Conservation (phyloP, 2,329 filamentous ascomycete species). For the Tolypocladium album region DNA sequence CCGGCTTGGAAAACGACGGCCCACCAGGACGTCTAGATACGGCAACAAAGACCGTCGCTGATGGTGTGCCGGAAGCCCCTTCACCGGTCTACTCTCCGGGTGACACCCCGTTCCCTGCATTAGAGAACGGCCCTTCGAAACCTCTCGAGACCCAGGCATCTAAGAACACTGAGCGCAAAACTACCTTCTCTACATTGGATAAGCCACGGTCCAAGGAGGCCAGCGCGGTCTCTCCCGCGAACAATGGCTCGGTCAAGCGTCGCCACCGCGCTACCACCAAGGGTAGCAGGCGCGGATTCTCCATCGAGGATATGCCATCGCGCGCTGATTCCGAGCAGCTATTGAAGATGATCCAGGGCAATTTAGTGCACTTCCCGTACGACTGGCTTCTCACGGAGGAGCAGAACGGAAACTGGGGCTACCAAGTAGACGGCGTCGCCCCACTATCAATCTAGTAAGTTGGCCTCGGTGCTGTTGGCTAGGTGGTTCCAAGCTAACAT, state of each 20-base stretch:
- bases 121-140: conserved; percentile 27
- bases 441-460: conserved; percentile 95
- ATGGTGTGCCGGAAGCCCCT: neutral
- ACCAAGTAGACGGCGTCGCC: conserved; percentile 90
- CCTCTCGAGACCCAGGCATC: conserved; percentile 24
- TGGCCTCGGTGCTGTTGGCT: neutral
- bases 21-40: neutral
- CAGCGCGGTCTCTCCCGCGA: conserved; percentile 22
- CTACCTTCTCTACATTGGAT: conserved; percentile 45
- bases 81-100: conserved; percentile 18
- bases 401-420: conserved; percentile 89
- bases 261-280: conserved; percentile 61
- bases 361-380: conserved; percentile 86
- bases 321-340: conserved; percentile 72
- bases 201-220: conserved; percentile 30
- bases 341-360: conserved; percentile 72
- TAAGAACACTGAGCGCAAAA: conserved; percentile 35
- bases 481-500: conserved; percentile 13
- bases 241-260: conserved; percentile 42
- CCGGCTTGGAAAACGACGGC: neutral
- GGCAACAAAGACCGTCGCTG: neutral
- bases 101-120: conserved; percentile 34
- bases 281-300: conserved; percentile 52
- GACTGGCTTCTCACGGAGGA: conserved; percentile 93
- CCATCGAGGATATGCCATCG: conserved; percentile 65